Conservation (phyloP, 2,329 filamentous ascomycete genomes). For the Immersiporthe knoxdaviesiana region DNA sequence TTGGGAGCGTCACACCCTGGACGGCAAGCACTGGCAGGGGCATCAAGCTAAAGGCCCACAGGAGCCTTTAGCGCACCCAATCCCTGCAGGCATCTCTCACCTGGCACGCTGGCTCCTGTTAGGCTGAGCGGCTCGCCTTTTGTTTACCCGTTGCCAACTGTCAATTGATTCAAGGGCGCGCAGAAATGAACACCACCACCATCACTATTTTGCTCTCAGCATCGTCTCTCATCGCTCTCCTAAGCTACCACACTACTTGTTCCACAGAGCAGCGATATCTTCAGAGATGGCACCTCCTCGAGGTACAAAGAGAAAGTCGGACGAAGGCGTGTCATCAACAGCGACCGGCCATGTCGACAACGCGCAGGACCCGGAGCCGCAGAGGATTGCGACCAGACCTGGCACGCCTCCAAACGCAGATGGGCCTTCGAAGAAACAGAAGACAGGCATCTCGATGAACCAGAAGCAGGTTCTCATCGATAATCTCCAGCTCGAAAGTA, state of each 20-base stretch:
- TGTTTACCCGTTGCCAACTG: slow-evolving; percentile 30
- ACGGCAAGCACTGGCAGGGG: slow-evolving; percentile 14
- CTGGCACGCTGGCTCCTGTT: too few relatives aligned
- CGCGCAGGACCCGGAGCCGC: slow-evolving; percentile 32
- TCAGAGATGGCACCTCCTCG: slow-evolving; percentile 53
- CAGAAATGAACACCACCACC: background rate
- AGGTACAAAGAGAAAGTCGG: slow-evolving; percentile 51
- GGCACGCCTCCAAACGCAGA: slow-evolving; percentile 43
- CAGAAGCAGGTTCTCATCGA: slow-evolving; percentile 89
- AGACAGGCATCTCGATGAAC: slow-evolving; percentile 62
- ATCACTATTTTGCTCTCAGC: background rate
- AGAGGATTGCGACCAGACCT: slow-evolving; percentile 40
- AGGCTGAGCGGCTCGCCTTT: slow-evolving; percentile 16
- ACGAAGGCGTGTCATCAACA: slow-evolving; percentile 36
- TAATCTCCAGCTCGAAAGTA: slow-evolving; percentile 87
- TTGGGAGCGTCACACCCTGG: slow-evolving; percentile 25
- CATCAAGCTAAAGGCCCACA: slow-evolving; percentile 5
- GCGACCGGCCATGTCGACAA: slow-evolving; percentile 32
- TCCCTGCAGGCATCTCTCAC: background rate
- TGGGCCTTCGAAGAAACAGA: slow-evolving; percentile 67
- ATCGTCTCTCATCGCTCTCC: background rate
- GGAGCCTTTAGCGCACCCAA: slow-evolving; percentile 1
- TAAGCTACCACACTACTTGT: background rate
- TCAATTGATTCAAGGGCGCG: background rate
- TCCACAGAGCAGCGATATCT: slow-evolving; percentile 31